phyloP scores from a whole-genome alignment of 352 stramenopile genomes.

The Plasmopara viticola region DNA sequence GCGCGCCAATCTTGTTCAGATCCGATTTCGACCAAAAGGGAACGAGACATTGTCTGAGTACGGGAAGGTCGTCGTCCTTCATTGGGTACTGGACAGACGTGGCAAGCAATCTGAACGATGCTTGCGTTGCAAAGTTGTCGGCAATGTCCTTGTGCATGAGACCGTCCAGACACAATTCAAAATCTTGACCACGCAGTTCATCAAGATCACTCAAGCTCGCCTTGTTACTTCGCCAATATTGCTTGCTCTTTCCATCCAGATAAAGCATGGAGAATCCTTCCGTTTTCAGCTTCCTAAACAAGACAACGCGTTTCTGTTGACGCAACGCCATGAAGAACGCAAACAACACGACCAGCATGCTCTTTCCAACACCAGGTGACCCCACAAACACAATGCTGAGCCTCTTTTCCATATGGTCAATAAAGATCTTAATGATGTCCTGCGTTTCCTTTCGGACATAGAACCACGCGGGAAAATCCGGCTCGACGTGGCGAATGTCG shows the following conservation, averaged over 20 bases:
- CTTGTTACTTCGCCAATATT: not conserved
- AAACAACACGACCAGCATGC: conserved; percentile 1
- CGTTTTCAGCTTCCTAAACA: not conserved
- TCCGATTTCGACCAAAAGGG: not conserved
- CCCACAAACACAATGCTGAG: not conserved
- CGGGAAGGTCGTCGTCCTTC: not conserved
- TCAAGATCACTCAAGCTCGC: not conserved
- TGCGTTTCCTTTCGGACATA: not conserved
- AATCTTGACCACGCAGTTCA: not conserved
- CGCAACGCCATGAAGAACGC: conserved; percentile 1
- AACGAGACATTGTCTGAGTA: not conserved
- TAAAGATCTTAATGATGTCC: not conserved
- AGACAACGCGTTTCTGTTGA: not conserved
- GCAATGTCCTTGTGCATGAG: not conserved
- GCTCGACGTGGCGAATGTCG: no score
- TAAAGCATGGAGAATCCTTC: conserved; percentile 1
- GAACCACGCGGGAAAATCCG: not conserved
- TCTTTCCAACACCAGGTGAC: not conserved
- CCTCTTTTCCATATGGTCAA: not conserved
- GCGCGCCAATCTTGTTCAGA: not conserved
- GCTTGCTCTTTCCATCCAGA: not conserved
- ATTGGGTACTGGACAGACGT: not conserved
- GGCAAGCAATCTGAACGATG: not conserved
- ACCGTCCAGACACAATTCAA: conserved; percentile 1
- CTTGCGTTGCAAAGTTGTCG: not conserved